Evolutionary conservation across 106 monocot species (phyloP).

Genomic region (Iris macrosiphon): DNA sequence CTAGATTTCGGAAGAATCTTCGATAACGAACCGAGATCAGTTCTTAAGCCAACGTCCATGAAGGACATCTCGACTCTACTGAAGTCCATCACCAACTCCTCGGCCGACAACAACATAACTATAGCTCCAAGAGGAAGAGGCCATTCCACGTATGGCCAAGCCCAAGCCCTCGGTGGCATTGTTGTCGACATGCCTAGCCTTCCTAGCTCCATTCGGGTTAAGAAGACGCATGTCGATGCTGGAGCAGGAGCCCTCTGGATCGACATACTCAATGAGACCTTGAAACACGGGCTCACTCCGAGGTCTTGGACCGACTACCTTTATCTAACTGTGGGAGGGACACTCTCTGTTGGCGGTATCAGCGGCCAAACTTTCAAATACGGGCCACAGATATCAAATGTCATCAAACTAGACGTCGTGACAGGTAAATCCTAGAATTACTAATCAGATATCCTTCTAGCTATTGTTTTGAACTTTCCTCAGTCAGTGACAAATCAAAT

Average conservation of each 20-base stretch:
- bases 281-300: slow-evolving; percentile 34
- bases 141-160: slow-evolving; percentile 42
- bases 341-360: slow-evolving; percentile 45
- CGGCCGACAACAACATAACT: slow-evolving; percentile 4
- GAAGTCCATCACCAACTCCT: slow-evolving; percentile 13
- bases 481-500: background rate
- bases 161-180: slow-evolving; percentile 24
- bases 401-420: slow-evolving; percentile 40
- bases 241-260: slow-evolving; percentile 44
- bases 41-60: slow-evolving; percentile 6
- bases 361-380: slow-evolving; percentile 49
- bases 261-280: slow-evolving; percentile 32
- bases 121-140: slow-evolving; percentile 33
- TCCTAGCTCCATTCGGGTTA: background rate
- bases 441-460: no score
- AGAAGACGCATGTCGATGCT: slow-evolving; percentile 28
- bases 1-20: slow-evolving; percentile 19
- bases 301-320: slow-evolving; percentile 59
- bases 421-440: slow-evolving; percentile 20
- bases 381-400: slow-evolving; percentile 58
- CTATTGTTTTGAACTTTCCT: no score
- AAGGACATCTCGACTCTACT: slow-evolving; percentile 11
- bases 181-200: slow-evolving; percentile 28
- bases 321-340: slow-evolving; percentile 50
- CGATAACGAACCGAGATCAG: background rate